Conservation (phyloP, 805 yeast species). For the Kodamaea kaohsiungensis region DNA sequence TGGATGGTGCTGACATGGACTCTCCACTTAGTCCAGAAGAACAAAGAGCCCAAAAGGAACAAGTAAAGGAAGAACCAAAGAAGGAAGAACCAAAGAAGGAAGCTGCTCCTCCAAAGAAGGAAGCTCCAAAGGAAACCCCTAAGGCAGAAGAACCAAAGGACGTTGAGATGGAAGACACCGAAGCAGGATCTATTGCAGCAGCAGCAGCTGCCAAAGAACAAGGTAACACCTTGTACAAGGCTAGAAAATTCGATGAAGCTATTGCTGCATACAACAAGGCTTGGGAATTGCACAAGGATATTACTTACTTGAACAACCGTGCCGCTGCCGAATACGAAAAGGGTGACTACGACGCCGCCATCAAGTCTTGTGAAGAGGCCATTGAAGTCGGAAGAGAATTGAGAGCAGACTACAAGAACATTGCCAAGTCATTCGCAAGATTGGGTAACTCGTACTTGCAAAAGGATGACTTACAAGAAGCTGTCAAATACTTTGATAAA, state of each 20-base stretch:
- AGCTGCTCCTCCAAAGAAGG: slow-evolving; percentile 3
- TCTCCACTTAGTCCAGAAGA: slow-evolving; percentile 14
- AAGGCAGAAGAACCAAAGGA: slow-evolving; percentile 18
- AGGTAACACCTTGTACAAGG: slow-evolving; percentile 86
- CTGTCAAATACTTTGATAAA: slow-evolving; percentile 79
- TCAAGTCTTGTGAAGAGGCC: slow-evolving; percentile 77
- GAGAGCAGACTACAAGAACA: slow-evolving; percentile 87
- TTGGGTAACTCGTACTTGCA: slow-evolving; percentile 82
- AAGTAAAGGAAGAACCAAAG: neutral
- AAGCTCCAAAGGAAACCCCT: slow-evolving; percentile 15
- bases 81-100: neutral
- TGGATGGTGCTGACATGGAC: slow-evolving; percentile 43
- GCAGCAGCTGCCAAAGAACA: slow-evolving; percentile 76
- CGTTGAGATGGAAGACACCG: slow-evolving; percentile 40
- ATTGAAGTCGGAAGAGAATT: slow-evolving; percentile 85
- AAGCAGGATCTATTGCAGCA: slow-evolving; percentile 39
- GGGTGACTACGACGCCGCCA: slow-evolving; percentile 85
- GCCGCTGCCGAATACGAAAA: slow-evolving; percentile 98
- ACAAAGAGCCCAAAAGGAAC: slow-evolving; percentile 7
- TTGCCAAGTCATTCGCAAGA: slow-evolving; percentile 93
- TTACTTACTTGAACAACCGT: slow-evolving; percentile 91
- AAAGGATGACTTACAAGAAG: slow-evolving; percentile 66
- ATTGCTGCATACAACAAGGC: slow-evolving; percentile 85
- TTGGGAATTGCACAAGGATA: slow-evolving; percentile 76
- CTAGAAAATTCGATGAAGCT: slow-evolving; percentile 89